phyloP scores from a whole-genome alignment of 169 alveolate species.

The Eimeria maxima region DNA sequence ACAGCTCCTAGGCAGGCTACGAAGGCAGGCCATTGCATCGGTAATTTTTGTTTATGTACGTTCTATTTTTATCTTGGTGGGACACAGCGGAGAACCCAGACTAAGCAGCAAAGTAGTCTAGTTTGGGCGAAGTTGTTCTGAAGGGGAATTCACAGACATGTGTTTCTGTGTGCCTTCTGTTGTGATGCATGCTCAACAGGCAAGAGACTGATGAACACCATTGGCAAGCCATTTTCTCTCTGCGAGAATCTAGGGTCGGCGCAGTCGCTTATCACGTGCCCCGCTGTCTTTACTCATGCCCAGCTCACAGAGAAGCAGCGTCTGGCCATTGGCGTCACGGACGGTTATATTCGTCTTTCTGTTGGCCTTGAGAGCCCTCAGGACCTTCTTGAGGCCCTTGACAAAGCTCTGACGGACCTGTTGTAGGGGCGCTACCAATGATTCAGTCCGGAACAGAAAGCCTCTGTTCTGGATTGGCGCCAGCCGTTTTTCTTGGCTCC shows the following conservation, averaged over 20 bases:
- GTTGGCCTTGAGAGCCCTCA: slow-evolving; percentile 87
- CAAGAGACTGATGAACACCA: slow-evolving; percentile 61
- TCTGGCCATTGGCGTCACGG: slow-evolving; percentile 87
- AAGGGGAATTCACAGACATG: neutral
- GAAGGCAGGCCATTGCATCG: too few species aligned
- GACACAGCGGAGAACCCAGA: too few species aligned
- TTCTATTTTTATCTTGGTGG: too few species aligned
- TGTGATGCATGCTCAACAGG: slow-evolving; percentile 13
- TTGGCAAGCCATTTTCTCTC: slow-evolving; percentile 87
- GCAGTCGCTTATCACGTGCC: slow-evolving; percentile 88
- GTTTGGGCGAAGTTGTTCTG: neutral
- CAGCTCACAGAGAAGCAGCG: slow-evolving; percentile 87
- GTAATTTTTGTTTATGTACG: too few species aligned
- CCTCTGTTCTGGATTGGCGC: neutral
- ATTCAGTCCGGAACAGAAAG: neutral
- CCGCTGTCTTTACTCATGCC: slow-evolving; percentile 90
- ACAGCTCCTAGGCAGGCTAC: too few species aligned
- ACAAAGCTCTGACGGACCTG: slow-evolving; percentile 79
- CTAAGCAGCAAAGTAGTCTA: too few species aligned
- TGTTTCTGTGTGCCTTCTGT: neutral
- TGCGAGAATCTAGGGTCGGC: slow-evolving; percentile 88
- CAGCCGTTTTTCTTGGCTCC: neutral
- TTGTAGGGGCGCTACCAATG: neutral
- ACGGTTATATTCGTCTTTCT: slow-evolving; percentile 85
- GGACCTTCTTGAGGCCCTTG: slow-evolving; percentile 83